phyloP scores from a whole-genome alignment of 1,139 yeast species.

The Candida neerlandica region DNA sequence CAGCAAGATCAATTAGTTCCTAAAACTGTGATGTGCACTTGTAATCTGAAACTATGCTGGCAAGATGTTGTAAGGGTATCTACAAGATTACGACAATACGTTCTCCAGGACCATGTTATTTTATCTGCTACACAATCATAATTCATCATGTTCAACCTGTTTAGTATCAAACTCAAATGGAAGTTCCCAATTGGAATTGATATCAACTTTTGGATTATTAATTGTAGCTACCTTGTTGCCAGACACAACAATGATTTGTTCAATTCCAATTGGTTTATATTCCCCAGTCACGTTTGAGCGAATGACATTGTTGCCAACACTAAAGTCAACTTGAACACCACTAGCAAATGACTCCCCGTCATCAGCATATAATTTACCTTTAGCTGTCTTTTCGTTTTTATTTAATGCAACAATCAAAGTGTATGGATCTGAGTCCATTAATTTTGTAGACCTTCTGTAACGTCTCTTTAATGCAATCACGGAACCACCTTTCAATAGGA shows the following conservation, averaged over 20 bases:
- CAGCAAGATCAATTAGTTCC: slow-evolving; percentile 34
- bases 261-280: background rate
- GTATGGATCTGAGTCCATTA: slow-evolving; percentile 83
- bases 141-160: slow-evolving; percentile 30
- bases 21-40: slow-evolving; percentile 38
- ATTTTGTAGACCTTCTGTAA: slow-evolving; percentile 74
- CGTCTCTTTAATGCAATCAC: slow-evolving; percentile 70
- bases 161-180: background rate
- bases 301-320: slow-evolving; percentile 22
- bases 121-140: slow-evolving; percentile 13
- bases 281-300: background rate
- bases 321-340: slow-evolving; percentile 45
- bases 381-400: slow-evolving; percentile 46
- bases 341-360: slow-evolving; percentile 68
- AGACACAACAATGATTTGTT: background rate
- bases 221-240: slow-evolving; percentile 28
- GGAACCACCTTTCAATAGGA: slow-evolving; percentile 76
- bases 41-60: slow-evolving; percentile 45
- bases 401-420: slow-evolving; percentile 70
- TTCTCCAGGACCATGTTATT: slow-evolving; percentile 15
- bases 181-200: background rate
- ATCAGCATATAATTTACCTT: slow-evolving; percentile 64
- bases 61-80: slow-evolving; percentile 38
- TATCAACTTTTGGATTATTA: slow-evolving; percentile 53
- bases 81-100: slow-evolving; percentile 26